Evolutionary conservation across 108 stramenopile species (phyloP), one percentile per base, ranked within the genome.

Genomic region (Seminavis robusta): DNA sequence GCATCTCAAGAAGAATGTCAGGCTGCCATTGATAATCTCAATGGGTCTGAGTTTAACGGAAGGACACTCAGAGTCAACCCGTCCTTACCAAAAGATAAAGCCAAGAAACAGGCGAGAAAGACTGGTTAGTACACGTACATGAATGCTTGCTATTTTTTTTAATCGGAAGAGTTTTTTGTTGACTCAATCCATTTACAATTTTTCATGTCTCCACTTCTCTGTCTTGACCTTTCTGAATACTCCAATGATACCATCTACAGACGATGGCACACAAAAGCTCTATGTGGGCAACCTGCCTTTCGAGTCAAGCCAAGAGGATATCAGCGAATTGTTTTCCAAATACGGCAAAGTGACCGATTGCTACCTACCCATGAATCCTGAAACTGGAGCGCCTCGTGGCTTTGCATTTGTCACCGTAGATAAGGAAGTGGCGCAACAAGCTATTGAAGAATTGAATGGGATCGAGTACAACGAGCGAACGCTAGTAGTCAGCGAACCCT

Each of bases 211-310:
- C 30, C 3, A 20, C 16, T 4, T 40, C 16, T 19, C 39, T 1
- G 1, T 16, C 16, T 4, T 3, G 20, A 19, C 4, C 16, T 20
- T 4, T 3, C 1, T 3, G 24, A 47, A 47, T 4, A 1, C 2
- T 47, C 40, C 4, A 28, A 0, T 0, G n/a, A 6, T 0, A 7
- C 5, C 15, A 47, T 33, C 55, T 54, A 47, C 48, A 34, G 39
- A 26, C 31, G 19, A 50, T 27, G 75, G 58, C 40, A 20, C 41
- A 27, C 58, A 60, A 33, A 78, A 82, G 58, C 38, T 96, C 9
- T 96, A 86, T 55, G 75, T 96, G 7, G 91, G 91, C 0, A 94
- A 92, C 65, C 58, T 96, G 15, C 70, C 86, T 34, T 94, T 66
- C 61, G 61, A 74, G 0, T 70, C 76, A 16, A 59, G 63, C 4